Evolutionary conservation across 306 rosid species (phyloP).

Genomic region (Leucaena leucocephala): DNA sequence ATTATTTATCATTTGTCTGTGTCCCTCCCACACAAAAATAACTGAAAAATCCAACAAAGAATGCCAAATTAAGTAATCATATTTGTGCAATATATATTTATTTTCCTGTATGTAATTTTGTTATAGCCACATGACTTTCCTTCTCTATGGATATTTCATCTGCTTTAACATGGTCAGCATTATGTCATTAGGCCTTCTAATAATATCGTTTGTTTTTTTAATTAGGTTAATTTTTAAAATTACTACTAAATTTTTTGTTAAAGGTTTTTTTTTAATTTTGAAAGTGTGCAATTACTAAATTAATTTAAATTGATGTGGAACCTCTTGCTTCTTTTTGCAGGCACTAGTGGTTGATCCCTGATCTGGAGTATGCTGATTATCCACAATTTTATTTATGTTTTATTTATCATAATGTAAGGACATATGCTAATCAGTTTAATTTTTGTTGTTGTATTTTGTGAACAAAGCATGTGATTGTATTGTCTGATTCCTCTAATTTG

Average conservation of each 20-base stretch:
- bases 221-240: neutral
- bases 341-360: slow-evolving; percentile 39
- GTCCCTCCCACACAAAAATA: slow-evolving; percentile 31
- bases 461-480: slow-evolving; percentile 38
- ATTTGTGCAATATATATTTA: too few species aligned
- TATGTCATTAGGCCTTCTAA: neutral
- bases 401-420: neutral
- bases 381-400: slow-evolving; percentile 10
- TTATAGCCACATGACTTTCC: neutral
- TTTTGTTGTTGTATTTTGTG: slow-evolving; percentile 35
- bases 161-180: neutral
- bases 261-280: neutral
- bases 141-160: neutral
- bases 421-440: slow-evolving; percentile 2
- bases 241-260: neutral
- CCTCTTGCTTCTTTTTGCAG: slow-evolving; percentile 39
- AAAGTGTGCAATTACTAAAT: neutral
- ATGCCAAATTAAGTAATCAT: slow-evolving; percentile 5
- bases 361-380: slow-evolving; percentile 24
- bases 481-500: slow-evolving; percentile 18
- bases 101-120: neutral
- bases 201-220: neutral
- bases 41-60: slow-evolving; percentile 32
- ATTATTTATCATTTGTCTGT: slow-evolving; percentile 12
- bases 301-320: neutral